These are phyloP conservation scores for Onygena corvina DNA, from an alignment of 2,329 filamentous ascomycete species.

Conservation along the genomic window DNA sequence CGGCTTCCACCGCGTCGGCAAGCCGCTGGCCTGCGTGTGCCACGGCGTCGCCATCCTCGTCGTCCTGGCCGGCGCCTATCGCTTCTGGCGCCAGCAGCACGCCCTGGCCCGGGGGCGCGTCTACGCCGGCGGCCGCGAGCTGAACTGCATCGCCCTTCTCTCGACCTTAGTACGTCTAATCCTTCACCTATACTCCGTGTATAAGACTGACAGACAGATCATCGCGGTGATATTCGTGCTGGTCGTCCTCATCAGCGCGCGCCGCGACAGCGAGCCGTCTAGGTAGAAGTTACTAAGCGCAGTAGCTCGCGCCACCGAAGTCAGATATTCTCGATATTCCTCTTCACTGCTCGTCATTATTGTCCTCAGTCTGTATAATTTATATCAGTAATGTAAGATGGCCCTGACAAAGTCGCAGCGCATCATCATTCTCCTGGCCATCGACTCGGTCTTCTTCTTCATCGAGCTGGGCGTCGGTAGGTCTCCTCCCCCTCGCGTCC, in stretches of 20 bases:
- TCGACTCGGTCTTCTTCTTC: conserved; percentile 82
- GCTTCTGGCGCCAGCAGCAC: conserved; percentile 46
- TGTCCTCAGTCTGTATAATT: too few relatives aligned
- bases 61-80: conserved; percentile 38
- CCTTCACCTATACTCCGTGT: not conserved
- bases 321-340: too few relatives aligned
- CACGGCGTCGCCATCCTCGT: conserved; percentile 38
- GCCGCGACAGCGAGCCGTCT: conserved; percentile 3
- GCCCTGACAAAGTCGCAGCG: conserved; percentile 83
- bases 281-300: not conserved
- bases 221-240: conserved; percentile 12
- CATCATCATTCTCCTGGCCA: conserved; percentile 83
- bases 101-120: conserved; percentile 36
- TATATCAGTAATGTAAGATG: conserved; percentile 40
- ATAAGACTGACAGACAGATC: conserved; percentile 8
- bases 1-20: conserved; percentile 50
- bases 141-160: conserved; percentile 8
- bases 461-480: conserved; percentile 67
- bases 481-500: conserved; percentile 15
- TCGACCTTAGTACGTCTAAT: conserved; percentile 11
- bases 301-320: too few relatives aligned
- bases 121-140: conserved; percentile 34
- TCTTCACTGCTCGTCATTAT: too few relatives aligned
- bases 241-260: conserved; percentile 13
- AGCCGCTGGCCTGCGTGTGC: conserved; percentile 44